Conservation (phyloP, 1,284 basidiomycete species). For the Trametes sp. region DNA sequence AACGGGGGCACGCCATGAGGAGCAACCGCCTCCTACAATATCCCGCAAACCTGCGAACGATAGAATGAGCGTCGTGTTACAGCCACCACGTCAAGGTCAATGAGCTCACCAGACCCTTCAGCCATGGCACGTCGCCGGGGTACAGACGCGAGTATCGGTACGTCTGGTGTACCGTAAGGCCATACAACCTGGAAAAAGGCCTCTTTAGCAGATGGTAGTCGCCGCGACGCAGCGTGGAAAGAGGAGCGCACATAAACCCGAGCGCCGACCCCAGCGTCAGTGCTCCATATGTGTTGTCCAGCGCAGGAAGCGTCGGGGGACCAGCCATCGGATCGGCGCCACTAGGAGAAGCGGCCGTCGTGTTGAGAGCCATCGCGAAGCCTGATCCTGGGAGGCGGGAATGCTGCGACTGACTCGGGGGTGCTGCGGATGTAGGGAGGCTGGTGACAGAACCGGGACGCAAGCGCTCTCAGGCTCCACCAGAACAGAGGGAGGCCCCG, state of each 20-base stretch:
- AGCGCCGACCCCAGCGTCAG: not conserved
- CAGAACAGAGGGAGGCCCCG: not conserved
- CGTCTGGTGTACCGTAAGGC: constrained; percentile 9
- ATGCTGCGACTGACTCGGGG: too few species aligned
- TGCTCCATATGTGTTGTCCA: constrained; percentile 9
- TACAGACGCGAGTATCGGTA: constrained; percentile 3
- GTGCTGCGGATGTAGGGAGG: not conserved
- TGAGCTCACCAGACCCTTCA: constrained; percentile 2
- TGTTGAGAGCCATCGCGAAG: not conserved
- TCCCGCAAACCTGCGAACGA: not conserved
- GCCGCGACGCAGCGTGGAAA: not conserved
- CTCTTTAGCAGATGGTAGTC: not conserved
- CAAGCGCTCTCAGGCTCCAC: not conserved
- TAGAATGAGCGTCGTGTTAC: not conserved
- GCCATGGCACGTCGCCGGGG: not conserved
- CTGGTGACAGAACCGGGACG: not conserved
- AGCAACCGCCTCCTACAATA: not conserved
- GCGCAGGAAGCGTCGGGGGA: not conserved
- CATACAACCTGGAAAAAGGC: not conserved
- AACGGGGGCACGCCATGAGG: not conserved
- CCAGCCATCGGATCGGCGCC: not conserved
- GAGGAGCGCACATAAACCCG: not conserved
- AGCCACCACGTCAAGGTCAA: not conserved
- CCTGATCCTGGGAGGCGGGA: not conserved
- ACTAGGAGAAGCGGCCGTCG: not conserved